Conservation (phyloP, 2,329 filamentous ascomycete genomes). For the Bipolaris bicolor region DNA sequence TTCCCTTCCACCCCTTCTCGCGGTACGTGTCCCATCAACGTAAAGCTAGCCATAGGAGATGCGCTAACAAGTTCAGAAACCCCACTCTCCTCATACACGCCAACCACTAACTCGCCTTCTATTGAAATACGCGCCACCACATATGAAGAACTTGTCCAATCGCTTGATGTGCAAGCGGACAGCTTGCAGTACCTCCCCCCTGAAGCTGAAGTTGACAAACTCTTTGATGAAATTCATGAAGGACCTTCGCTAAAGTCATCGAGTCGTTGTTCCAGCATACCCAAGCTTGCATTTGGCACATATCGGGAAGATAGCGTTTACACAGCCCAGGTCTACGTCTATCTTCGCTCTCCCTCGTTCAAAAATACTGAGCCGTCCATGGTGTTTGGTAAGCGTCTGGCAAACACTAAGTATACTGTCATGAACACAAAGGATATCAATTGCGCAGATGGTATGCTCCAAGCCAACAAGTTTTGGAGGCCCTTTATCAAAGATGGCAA, state of each 20-base stretch:
- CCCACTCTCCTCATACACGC: neutral
- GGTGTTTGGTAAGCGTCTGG: neutral
- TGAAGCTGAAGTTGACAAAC: neutral
- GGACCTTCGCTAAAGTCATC: neutral
- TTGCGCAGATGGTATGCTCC: neutral
- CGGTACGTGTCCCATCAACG: neutral
- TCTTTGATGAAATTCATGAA: neutral
- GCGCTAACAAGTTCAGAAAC: neutral
- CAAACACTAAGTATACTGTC: neutral
- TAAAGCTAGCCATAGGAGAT: neutral
- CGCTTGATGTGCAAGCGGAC: neutral
- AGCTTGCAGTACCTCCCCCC: neutral
- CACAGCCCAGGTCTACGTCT: neutral
- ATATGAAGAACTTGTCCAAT: neutral
- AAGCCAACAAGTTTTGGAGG: neutral
- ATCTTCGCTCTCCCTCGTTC: neutral
- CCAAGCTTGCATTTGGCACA: neutral
- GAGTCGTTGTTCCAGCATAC: neutral
- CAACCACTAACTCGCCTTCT: neutral
- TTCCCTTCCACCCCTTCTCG: neutral
- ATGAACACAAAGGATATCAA: neutral
- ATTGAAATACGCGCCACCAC: neutral
- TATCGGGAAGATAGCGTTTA: neutral
- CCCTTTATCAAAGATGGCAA: neutral
- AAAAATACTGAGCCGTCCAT: neutral